Evolutionary conservation across 2,329 filamentous ascomycete species (phyloP), one percentile per base, ranked within the genome.

Genomic region (Alternaria alternata): DNA sequence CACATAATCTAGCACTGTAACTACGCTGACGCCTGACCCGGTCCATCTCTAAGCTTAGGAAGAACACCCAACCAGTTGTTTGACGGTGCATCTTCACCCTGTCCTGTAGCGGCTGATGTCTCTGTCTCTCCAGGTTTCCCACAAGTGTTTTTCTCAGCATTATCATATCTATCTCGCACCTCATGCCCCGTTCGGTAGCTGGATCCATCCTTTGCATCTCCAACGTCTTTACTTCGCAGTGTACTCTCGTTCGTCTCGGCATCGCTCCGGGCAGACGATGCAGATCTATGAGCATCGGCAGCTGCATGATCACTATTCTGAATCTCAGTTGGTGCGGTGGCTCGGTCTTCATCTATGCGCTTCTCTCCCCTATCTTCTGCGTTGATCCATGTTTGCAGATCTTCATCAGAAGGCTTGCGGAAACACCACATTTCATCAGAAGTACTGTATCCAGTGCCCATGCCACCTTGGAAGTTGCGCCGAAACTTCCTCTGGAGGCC

Each of bases 361-460:
- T 67, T 60, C 30, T 67, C 64, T 11, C 67, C 68, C 41, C 64
- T 57, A 1, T 48, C 61, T 49, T 71, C 70, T 24, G 62, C 43
- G 12, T 58, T 42, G 11, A 71, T 63, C 74, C 74, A 77, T 24
- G 66, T 62, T 38, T 66, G 49, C 24, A 78, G 51, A 44, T 71
- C 69, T 53, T 72, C 62, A n/a, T 65, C 61, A 1, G 67, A 66
- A 7, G 75, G 73, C 49, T 73, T 75, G 49, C 78, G 76, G 70
- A 87, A 84, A 77, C 86, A 82, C 84, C 84, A 87, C 16, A 86
- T 75, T 70, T 87, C 85, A 52, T 84, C 66, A 14, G 79, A 81
- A 4, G 79, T 79, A 4, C 76, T 77, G 54, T 79, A 73, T 2
- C 43, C 53, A 18, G 54, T 44, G n/a, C 53, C 54, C 62, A 80